Conservation (phyloP, 2,329 filamentous ascomycete genomes). For the Neopestalotiopsis clavispora region DNA sequence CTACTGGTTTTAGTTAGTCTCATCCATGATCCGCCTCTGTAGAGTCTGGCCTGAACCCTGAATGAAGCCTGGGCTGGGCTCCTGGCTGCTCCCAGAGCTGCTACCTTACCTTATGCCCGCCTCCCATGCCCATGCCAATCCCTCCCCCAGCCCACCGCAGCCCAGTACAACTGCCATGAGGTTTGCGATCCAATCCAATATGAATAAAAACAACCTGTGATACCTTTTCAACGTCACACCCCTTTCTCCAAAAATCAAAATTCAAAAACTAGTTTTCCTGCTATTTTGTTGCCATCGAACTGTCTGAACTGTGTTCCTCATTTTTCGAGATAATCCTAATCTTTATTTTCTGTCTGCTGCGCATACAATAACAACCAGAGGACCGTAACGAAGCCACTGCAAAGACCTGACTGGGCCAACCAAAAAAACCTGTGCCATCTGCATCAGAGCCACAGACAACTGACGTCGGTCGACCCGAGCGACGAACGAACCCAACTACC, state of each 20-base stretch:
- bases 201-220: slow-evolving; percentile 2
- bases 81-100: too few species aligned
- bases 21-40: background rate
- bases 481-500: background rate
- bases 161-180: background rate
- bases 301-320: background rate
- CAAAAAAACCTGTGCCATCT: background rate
- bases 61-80: background rate
- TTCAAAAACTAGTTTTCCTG: background rate
- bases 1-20: background rate
- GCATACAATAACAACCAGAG: background rate
- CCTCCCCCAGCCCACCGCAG: background rate
- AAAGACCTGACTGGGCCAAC: background rate
- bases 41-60: background rate
- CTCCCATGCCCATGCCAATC: slow-evolving; percentile 1
- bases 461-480: slow-evolving; percentile 1
- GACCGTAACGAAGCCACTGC: too few species aligned
- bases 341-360: background rate
- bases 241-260: background rate
- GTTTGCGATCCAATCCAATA: background rate
- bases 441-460: slow-evolving; percentile 4
- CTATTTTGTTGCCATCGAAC: background rate
- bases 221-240: background rate
- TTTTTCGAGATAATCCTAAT: background rate
- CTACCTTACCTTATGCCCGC: background rate